Conservation (phyloP, 139 green algal species). For the Trebouxia sp. region DNA sequence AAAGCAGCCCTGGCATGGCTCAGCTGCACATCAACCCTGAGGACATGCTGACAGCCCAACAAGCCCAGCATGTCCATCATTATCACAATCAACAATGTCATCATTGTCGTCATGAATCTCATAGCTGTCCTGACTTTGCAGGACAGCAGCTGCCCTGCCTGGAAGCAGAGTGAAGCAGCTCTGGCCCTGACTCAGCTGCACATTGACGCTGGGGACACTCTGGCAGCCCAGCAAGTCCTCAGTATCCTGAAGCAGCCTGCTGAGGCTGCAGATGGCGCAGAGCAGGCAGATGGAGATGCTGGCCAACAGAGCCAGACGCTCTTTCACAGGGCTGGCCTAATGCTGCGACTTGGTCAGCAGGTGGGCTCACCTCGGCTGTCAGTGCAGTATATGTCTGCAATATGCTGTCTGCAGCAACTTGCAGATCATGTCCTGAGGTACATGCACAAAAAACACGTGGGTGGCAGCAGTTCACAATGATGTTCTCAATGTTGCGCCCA, state of each 20-base stretch:
- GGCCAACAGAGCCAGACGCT: neutral
- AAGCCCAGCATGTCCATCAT: too few relatives aligned
- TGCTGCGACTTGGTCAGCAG: constrained; percentile 37
- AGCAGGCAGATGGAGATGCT: neutral
- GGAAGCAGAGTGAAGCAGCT: constrained; percentile 24
- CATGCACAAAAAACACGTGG: too few relatives aligned
- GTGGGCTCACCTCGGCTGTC: neutral
- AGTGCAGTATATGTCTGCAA: too few relatives aligned
- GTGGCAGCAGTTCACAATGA: too few relatives aligned
- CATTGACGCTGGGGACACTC: neutral
- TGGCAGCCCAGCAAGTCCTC: constrained; percentile 29
- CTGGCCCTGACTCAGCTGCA: constrained; percentile 39
- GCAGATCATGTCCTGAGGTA: too few relatives aligned
- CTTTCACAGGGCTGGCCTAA: constrained; percentile 38
- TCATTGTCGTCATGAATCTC: neutral
- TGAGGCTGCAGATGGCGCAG: neutral
- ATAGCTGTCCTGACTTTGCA: neutral
- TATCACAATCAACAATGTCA: too few relatives aligned
- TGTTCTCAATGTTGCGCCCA: too few relatives aligned
- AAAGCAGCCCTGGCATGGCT: too few relatives aligned
- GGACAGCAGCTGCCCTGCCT: neutral
- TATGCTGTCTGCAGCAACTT: too few relatives aligned
- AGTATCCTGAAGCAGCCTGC: neutral
- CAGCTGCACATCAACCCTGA: too few relatives aligned
- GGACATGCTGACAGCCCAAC: too few relatives aligned